These are phyloP conservation scores for Plectranthus barbatus DNA, from an alignment of 257 asterid genomes.

Conservation along the genomic window DNA sequence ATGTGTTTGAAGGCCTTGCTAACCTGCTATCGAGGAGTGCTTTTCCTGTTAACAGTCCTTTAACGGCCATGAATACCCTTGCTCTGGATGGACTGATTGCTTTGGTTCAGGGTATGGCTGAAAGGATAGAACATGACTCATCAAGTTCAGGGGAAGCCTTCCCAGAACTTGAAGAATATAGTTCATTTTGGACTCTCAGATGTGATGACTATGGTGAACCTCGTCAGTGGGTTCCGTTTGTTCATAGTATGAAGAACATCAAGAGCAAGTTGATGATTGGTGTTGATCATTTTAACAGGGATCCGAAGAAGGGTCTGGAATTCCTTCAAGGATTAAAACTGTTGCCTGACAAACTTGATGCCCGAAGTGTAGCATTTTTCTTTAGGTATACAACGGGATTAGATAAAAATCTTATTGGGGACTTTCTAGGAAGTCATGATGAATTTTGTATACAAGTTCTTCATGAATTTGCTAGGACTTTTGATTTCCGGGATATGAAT, in stretches of 20 bases:
- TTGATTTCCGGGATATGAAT: constrained; percentile 67
- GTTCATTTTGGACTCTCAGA: constrained; percentile 67
- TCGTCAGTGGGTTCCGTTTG: constrained; percentile 72
- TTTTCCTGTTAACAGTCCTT: constrained; percentile 83
- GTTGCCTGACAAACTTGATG: constrained; percentile 67
- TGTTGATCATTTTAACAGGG: constrained; percentile 80
- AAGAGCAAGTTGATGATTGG: constrained; percentile 74
- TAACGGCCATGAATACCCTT: constrained; percentile 75
- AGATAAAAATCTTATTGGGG: constrained; percentile 79
- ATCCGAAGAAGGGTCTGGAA: constrained; percentile 80
- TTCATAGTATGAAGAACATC: constrained; percentile 59
- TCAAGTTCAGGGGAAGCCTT: constrained; percentile 28
- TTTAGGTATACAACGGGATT: constrained; percentile 68
- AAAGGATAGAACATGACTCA: constrained; percentile 58
- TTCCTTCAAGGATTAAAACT: constrained; percentile 59
- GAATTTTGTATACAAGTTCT: constrained; percentile 80
- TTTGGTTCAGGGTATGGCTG: constrained; percentile 77
- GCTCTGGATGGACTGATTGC: constrained; percentile 91
- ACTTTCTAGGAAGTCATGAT: constrained; percentile 81
- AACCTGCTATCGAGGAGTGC: constrained; percentile 81
- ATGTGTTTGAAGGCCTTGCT: constrained; percentile 78
- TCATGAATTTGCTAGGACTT: constrained; percentile 73
- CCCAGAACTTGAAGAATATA: constrained; percentile 39
- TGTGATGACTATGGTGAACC: constrained; percentile 59
- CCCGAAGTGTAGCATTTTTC: constrained; percentile 71